Conservation (phyloP, 768 basidiomycete species). For the Trametes punicea region DNA sequence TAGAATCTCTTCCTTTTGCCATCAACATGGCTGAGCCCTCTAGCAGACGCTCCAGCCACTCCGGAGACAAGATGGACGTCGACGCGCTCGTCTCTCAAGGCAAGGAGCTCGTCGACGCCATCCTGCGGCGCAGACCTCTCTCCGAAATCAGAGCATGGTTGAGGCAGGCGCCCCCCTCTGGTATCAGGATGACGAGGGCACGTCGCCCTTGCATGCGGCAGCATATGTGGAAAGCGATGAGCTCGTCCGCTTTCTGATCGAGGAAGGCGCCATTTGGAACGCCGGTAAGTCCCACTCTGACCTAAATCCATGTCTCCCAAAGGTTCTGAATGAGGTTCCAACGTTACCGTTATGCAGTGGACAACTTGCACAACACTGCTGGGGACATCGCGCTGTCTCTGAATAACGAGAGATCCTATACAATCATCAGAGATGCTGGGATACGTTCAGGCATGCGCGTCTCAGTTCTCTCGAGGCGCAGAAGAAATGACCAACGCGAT, state of each 20-base stretch:
- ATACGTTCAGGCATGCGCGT: slow-evolving; percentile 75
- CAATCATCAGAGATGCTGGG: slow-evolving; percentile 84
- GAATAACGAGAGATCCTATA: slow-evolving; percentile 74
- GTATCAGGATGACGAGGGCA: slow-evolving; percentile 83
- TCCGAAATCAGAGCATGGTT: slow-evolving; percentile 47
- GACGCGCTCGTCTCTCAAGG: slow-evolving; percentile 41
- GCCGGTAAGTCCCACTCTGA: slow-evolving; percentile 46
- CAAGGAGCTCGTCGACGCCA: slow-evolving; percentile 53
- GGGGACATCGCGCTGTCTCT: slow-evolving; percentile 88
- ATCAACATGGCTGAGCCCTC: neutral
- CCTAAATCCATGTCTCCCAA: neutral
- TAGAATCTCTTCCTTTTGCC: neutral
- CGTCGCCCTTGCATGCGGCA: slow-evolving; percentile 84
- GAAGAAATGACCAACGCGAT: neutral
- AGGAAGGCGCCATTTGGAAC: slow-evolving; percentile 91
- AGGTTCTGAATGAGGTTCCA: neutral
- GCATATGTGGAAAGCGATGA: slow-evolving; percentile 64
- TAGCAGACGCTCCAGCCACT: neutral
- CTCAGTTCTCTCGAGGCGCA: slow-evolving; percentile 7
- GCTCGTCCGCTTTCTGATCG: slow-evolving; percentile 65
- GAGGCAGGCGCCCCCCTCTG: slow-evolving; percentile 77
- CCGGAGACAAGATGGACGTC: slow-evolving; percentile 23
- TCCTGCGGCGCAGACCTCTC: slow-evolving; percentile 47
- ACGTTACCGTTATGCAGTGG: slow-evolving; percentile 48
- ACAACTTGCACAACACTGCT: slow-evolving; percentile 76